Evolutionary conservation across 1,284 basidiomycete genomes (phyloP).

Genomic region (Trichosporon asahii): DNA sequence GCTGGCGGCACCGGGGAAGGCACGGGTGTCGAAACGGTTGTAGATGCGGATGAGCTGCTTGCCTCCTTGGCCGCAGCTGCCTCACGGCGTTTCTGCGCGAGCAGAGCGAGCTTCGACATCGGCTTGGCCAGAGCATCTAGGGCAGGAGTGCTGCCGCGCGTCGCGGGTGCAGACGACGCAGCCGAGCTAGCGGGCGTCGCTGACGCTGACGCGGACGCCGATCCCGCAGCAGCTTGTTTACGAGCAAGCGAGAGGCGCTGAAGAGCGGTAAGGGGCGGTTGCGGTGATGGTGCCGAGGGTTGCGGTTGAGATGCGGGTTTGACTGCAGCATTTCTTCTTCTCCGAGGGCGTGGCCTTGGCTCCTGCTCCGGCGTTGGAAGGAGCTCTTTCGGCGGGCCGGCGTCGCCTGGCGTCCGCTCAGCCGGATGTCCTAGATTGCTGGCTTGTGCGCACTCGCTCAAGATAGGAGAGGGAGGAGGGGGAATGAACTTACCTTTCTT

Average conservation of each 20-base stretch:
- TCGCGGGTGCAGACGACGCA: neutral
- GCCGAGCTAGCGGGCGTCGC: conserved; percentile 22
- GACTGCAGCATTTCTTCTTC: neutral
- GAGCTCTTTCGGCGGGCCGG: conserved; percentile 29
- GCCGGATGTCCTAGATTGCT: conserved; percentile 19
- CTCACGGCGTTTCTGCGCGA: conserved; percentile 61
- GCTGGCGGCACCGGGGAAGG: conserved; percentile 55
- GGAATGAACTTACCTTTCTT: conserved; percentile 72
- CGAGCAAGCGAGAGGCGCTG: conserved; percentile 61
- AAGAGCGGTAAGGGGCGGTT: conserved; percentile 65
- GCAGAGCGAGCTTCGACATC: conserved; percentile 66
- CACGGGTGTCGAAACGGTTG: conserved; percentile 14
- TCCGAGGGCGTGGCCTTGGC: conserved; percentile 25
- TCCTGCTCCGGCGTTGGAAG: conserved; percentile 40
- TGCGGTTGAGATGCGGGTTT: neutral
- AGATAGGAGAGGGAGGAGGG: neutral
- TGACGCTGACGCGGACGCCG: conserved; percentile 14
- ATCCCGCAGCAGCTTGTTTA: conserved; percentile 47
- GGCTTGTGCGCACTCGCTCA: conserved; percentile 17
- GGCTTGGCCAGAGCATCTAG: conserved; percentile 38
- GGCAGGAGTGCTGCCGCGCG: neutral
- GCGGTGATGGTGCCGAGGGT: conserved; percentile 16
- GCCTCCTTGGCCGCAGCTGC: conserved; percentile 26
- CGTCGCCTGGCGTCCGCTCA: conserved; percentile 39
- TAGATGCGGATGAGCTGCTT: conserved; percentile 8